Evolutionary conservation across 306 rosid species (phyloP).

Genomic region (Coriaria nepalensis): DNA sequence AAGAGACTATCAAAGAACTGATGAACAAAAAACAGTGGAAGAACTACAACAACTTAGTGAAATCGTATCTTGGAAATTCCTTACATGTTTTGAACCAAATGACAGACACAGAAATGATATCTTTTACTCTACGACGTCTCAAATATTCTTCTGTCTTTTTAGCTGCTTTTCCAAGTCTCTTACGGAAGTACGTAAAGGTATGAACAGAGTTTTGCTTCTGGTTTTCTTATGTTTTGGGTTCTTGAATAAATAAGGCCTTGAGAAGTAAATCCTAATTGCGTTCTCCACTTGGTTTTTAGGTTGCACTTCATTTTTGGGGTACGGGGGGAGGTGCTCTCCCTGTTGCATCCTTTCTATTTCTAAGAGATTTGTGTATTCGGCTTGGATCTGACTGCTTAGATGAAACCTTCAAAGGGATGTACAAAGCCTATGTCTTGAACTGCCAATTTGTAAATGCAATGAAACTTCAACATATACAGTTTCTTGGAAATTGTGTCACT

Average conservation of each 20-base stretch:
- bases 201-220: constrained; percentile 15
- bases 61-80: constrained; percentile 92
- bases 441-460: constrained; percentile 78
- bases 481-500: constrained; percentile 69
- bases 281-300: constrained; percentile 32
- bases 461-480: constrained; percentile 67
- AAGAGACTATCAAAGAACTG: constrained; percentile 52
- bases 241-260: no score
- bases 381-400: constrained; percentile 84
- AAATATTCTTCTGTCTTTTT: constrained; percentile 66
- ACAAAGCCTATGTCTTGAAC: constrained; percentile 85
- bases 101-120: constrained; percentile 89
- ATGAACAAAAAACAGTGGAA: constrained; percentile 64
- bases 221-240: neutral
- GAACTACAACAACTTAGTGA: constrained; percentile 55
- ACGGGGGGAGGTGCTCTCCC: constrained; percentile 95
- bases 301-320: constrained; percentile 91
- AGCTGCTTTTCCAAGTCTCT: constrained; percentile 78
- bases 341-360: constrained; percentile 51
- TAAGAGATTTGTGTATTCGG: constrained; percentile 69
- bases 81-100: constrained; percentile 85
- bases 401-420: constrained; percentile 82
- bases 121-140: constrained; percentile 67
- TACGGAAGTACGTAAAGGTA: constrained; percentile 85
- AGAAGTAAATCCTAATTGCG: neutral